phyloP scores from a whole-genome alignment of 2,329 filamentous ascomycete genomes.

The Penicillium sp. region DNA sequence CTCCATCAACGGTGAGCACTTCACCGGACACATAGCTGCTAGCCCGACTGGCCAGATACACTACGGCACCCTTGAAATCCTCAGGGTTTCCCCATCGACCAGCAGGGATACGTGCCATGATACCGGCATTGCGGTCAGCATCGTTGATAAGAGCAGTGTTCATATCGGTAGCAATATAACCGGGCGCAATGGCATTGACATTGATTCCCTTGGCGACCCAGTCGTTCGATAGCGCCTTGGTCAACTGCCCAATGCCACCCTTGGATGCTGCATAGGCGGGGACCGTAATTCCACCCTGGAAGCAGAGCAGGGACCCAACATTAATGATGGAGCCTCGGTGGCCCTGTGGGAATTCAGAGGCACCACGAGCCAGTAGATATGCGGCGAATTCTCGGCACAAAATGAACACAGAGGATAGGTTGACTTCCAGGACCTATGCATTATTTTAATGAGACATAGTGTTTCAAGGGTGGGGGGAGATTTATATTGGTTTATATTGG shows the following conservation, averaged over 20 bases:
- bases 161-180: constrained; percentile 63
- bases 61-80: constrained; percentile 80
- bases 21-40: constrained; percentile 81
- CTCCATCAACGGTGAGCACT: constrained; percentile 78
- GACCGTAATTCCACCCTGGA: constrained; percentile 84
- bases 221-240: constrained; percentile 52
- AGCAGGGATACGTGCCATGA: constrained; percentile 76
- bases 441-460: not conserved
- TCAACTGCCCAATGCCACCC: constrained; percentile 39
- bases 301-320: constrained; percentile 74
- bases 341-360: constrained; percentile 28
- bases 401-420: constrained; percentile 75
- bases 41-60: constrained; percentile 73
- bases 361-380: constrained; percentile 30
- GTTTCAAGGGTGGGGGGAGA: not conserved
- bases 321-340: constrained; percentile 65
- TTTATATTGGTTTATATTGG: not conserved
- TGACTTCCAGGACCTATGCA: constrained; percentile 72
- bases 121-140: constrained; percentile 65
- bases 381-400: constrained; percentile 38
- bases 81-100: constrained; percentile 79
- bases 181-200: constrained; percentile 61
- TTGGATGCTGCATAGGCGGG: constrained; percentile 40
- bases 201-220: constrained; percentile 54
- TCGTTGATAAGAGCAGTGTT: constrained; percentile 78